phyloP scores from a whole-genome alignment of 2,329 filamentous ascomycete species.

The Cercospora sp. region DNA sequence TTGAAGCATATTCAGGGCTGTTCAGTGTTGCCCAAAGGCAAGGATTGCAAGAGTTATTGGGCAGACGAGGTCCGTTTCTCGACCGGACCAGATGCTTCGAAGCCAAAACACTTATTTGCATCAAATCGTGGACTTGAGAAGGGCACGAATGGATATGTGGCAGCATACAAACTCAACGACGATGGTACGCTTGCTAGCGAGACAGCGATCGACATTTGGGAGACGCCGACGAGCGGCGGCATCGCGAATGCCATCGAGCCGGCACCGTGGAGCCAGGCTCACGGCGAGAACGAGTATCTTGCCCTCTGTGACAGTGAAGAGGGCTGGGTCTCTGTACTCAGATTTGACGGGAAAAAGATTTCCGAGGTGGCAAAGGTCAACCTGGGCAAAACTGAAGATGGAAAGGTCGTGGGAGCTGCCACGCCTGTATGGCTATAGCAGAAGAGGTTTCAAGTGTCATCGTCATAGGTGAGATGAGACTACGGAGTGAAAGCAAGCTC shows the following conservation, averaged over 20 bases:
- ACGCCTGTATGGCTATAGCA: constrained; percentile 40
- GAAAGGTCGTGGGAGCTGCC: constrained; percentile 34
- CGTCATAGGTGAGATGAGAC: constrained; percentile 6
- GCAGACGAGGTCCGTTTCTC: constrained; percentile 40
- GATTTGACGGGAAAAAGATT: constrained; percentile 37
- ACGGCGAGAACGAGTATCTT: constrained; percentile 33
- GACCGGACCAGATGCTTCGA: constrained; percentile 28
- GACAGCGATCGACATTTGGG: constrained; percentile 35
- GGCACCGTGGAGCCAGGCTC: constrained; percentile 31
- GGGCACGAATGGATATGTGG: constrained; percentile 37
- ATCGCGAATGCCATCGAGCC: constrained; percentile 41
- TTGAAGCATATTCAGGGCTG: constrained; percentile 34
- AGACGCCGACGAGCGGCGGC: constrained; percentile 40
- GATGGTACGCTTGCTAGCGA: constrained; percentile 33
- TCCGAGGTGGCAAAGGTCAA: constrained; percentile 34
- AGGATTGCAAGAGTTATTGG: constrained; percentile 39
- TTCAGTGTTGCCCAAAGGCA: constrained; percentile 36
- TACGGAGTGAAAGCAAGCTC: constrained; percentile 3
- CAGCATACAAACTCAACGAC: constrained; percentile 32
- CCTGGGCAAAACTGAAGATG: constrained; percentile 36
- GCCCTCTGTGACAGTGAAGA: constrained; percentile 41
- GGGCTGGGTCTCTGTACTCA: constrained; percentile 37
- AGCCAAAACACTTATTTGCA: constrained; percentile 38
- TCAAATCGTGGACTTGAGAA: constrained; percentile 38
- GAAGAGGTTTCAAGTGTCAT: not conserved